Evolutionary conservation across 805 yeast species (phyloP).

Genomic region (Huiozyma naganishii): DNA sequence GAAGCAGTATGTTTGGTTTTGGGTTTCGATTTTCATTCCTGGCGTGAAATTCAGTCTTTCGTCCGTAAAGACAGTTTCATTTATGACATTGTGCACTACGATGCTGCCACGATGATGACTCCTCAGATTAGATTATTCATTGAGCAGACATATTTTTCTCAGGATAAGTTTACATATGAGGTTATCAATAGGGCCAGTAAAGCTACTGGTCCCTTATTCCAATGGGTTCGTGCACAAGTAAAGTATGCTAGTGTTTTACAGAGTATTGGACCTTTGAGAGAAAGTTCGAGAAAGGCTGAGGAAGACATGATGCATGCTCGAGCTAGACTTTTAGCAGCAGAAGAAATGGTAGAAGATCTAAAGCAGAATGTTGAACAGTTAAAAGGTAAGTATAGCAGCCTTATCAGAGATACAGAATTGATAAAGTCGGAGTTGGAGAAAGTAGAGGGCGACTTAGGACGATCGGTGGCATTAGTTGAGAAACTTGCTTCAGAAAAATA

Average conservation of each 20-base stretch:
- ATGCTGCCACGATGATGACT: constrained; percentile 49
- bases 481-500: constrained; percentile 54
- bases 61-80: constrained; percentile 83
- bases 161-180: constrained; percentile 57
- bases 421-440: constrained; percentile 59
- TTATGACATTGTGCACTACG: constrained; percentile 64
- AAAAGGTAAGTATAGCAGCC: constrained; percentile 54
- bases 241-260: constrained; percentile 62
- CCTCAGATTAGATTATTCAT: constrained; percentile 42
- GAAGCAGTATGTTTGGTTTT: constrained; percentile 81
- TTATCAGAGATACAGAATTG: constrained; percentile 71
- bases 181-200: constrained; percentile 81
- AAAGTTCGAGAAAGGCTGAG: constrained; percentile 55
- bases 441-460: constrained; percentile 48
- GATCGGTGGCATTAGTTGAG: constrained; percentile 54
- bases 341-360: constrained; percentile 70
- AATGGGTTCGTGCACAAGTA: constrained; percentile 89
- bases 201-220: constrained; percentile 85
- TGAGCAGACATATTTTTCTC: constrained; percentile 48
- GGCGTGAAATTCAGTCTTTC: constrained; percentile 80
- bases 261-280: constrained; percentile 59
- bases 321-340: constrained; percentile 63
- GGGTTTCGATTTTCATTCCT: constrained; percentile 52
- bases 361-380: constrained; percentile 57
- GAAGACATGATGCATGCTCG: constrained; percentile 47